phyloP scores from a whole-genome alignment of 78 protist species.

The Blattamonas nauphoetae region DNA sequence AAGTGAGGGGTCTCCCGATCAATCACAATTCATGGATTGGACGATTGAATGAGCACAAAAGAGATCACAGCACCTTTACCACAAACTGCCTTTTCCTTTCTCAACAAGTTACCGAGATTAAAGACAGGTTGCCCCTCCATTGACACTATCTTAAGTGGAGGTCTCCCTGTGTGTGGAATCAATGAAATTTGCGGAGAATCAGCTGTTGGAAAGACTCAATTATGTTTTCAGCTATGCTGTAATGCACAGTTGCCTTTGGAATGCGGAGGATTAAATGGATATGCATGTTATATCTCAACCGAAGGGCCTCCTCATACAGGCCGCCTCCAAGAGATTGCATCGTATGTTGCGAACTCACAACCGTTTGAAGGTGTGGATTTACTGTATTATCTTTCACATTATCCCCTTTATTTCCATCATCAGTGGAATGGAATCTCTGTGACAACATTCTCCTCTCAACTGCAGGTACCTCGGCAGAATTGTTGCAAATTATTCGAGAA shows the following conservation, averaged over 20 bases:
- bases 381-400: not conserved
- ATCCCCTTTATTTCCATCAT: not conserved
- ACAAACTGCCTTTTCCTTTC: too few species aligned
- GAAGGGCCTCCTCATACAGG: not conserved
- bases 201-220: not conserved
- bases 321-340: not conserved
- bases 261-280: not conserved
- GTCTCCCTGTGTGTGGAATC: not conserved
- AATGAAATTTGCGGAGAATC: not conserved
- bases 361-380: not conserved
- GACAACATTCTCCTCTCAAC: not conserved
- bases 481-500: not conserved
- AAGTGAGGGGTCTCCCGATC: too few species aligned
- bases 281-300: not conserved
- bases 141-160: not conserved
- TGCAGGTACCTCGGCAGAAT: not conserved
- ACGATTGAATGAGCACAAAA: too few species aligned
- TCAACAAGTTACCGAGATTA: not conserved
- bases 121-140: not conserved
- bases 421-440: not conserved
- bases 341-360: not conserved
- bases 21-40: too few species aligned
- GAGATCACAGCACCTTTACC: too few species aligned
- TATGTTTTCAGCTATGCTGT: not conserved
- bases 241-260: not conserved